Conservation (phyloP, 2,329 filamentous ascomycete species). For the Aschersonia sp. region DNA sequence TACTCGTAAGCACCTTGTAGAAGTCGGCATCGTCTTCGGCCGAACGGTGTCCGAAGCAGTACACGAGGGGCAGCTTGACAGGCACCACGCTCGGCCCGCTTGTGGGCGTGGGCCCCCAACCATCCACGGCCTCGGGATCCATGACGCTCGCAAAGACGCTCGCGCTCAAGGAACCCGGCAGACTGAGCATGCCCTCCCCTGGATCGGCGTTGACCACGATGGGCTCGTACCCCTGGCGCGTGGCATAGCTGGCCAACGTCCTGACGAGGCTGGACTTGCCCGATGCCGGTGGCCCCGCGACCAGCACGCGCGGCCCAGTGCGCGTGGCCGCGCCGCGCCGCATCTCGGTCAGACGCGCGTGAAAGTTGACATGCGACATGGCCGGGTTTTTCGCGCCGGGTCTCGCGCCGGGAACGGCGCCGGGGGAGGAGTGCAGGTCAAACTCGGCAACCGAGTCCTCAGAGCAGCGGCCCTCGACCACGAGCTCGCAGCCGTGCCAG, state of each 20-base stretch:
- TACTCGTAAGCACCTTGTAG: conserved; percentile 60
- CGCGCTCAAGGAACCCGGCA: conserved; percentile 72
- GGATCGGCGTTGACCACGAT: conserved; percentile 77
- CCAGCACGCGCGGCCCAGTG: conserved; percentile 63
- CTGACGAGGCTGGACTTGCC: conserved; percentile 77
- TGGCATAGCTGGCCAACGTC: conserved; percentile 66
- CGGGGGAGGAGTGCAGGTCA: conserved; percentile 34
- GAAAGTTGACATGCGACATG: conserved; percentile 68
- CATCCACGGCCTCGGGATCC: conserved; percentile 65
- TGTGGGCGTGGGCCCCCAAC: conserved; percentile 82
- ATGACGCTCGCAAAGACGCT: conserved; percentile 78
- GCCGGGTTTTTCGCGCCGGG: conserved; percentile 44
- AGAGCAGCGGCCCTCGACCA: conserved; percentile 51
- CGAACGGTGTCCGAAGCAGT: conserved; percentile 66
- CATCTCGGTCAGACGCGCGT: conserved; percentile 68
- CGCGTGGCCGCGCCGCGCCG: conserved; percentile 42
- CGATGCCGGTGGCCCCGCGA: conserved; percentile 62
- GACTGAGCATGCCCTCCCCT: conserved; percentile 59
- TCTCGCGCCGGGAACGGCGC: conserved; percentile 30
- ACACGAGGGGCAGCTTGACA: conserved; percentile 82
- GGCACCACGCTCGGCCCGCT: conserved; percentile 79
- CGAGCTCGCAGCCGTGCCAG: conserved; percentile 78
- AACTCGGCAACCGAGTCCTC: conserved; percentile 43
- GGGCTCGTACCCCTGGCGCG: conserved; percentile 58
- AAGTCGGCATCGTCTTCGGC: conserved; percentile 59